Base-by-base conservation (phyloP, 306 rosid genomes). In the Fragaria ananassa region DNA sequence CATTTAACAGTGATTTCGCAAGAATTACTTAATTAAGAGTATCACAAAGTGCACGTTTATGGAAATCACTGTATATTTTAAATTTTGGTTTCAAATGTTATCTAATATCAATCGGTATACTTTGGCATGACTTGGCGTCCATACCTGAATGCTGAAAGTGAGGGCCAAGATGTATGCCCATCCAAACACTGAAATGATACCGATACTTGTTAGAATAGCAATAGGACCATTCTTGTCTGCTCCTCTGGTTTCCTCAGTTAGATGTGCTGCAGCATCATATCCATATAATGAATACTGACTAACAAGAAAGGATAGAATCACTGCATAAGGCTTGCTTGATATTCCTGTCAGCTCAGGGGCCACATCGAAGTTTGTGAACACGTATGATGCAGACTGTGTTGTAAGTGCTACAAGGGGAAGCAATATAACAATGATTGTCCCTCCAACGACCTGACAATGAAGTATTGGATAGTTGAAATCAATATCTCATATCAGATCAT, bases 111-210 rank as follows among this genome's bases (percentile, higher is more conserved):
- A 12, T 60, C 65, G 1, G 37, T 12, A 11, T 27, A 27, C 18
- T 60, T 60, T 5, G 39, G 39, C 66, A 60, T 56, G 35, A 12
- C 9, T 31, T 58, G 12, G 47, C 10, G 34, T 83, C 8, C 25
- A 50, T 82, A 92, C 96, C 92, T 90, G 93, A 82, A 93, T 93
- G 92, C 96, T 86, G 87, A 93, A 93, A 63, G 94, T 93, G 31
- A 93, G 96, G 60, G 94, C 97, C 83, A 93, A 82, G 72, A 90
- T 93, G 65, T 93, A 93, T 41, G 94, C 97, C 97, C 96, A 90
- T 44, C 96, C 96, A 71, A 93, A 93, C 5, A 90, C 65, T 18
- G 96, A 83, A 79, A 93, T 90, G 61, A 93, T 90, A 21, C 88
- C 97, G 31, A 93, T 85, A 81, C 94, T 93, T 8, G 93, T 85